These are phyloP conservation scores for Colletotrichum shisoi DNA, from an alignment of 2,329 filamentous ascomycete genomes.

Conservation along the genomic window DNA sequence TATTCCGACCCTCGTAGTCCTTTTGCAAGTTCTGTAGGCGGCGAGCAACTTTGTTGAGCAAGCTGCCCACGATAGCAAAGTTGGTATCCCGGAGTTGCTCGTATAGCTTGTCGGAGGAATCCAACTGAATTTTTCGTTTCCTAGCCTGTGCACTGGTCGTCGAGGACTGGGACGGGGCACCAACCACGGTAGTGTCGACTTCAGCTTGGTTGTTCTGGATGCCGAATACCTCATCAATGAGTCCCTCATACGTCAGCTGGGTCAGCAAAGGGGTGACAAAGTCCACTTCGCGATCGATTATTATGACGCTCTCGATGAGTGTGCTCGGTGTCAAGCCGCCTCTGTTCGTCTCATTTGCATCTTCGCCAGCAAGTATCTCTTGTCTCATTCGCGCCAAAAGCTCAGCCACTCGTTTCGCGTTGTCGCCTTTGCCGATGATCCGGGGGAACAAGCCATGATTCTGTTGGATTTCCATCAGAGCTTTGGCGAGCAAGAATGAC, in stretches of 20 bases:
- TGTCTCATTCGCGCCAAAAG: constrained; percentile 89
- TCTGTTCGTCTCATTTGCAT: constrained; percentile 64
- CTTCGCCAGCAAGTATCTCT: constrained; percentile 82
- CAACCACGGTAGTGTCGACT: constrained; percentile 88
- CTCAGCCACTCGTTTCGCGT: constrained; percentile 87
- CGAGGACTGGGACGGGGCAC: constrained; percentile 70
- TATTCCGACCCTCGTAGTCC: constrained; percentile 88
- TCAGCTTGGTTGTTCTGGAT: constrained; percentile 94
- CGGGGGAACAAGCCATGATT: constrained; percentile 92
- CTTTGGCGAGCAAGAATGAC: constrained; percentile 87
- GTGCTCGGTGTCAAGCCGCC: constrained; percentile 83
- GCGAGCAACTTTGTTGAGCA: constrained; percentile 89
- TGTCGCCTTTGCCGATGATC: constrained; percentile 94
- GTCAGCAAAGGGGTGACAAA: constrained; percentile 91
- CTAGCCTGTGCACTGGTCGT: constrained; percentile 64
- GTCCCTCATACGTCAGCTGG: constrained; percentile 93
- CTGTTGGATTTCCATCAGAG: constrained; percentile 92
- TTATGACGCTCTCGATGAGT: constrained; percentile 86
- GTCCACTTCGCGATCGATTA: constrained; percentile 95
- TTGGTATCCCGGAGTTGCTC: constrained; percentile 88
- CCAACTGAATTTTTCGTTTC: constrained; percentile 88
- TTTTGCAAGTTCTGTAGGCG: constrained; percentile 81
- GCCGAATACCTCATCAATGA: constrained; percentile 91
- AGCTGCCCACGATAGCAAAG: constrained; percentile 89
- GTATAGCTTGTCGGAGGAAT: constrained; percentile 89